phyloP scores from a whole-genome alignment of 305 asterid genomes.

The Fraxinus angustifolia region DNA sequence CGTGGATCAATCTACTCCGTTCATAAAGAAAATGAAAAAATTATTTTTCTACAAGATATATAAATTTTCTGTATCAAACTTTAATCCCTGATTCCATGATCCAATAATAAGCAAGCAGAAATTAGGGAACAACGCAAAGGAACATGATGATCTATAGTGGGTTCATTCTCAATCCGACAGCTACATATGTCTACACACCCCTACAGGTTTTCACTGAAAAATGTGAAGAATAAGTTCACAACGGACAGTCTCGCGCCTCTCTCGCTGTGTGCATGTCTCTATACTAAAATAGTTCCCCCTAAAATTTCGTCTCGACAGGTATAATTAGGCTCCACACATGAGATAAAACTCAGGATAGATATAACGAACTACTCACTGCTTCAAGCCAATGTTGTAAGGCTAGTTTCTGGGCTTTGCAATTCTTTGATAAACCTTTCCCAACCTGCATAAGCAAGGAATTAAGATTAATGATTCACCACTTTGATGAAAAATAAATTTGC shows the following conservation, averaged over 20 bases:
- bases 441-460: slow-evolving; percentile 41
- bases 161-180: not conserved
- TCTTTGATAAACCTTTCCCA: slow-evolving; percentile 90
- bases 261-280: not conserved
- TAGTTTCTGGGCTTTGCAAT: slow-evolving; percentile 83
- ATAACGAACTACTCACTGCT: slow-evolving; percentile 58
- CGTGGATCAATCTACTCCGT: slow-evolving; percentile 83
- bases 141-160: not conserved
- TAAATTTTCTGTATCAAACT: not conserved
- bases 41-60: not conserved
- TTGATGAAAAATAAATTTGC: not conserved
- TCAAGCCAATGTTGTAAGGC: slow-evolving; percentile 99
- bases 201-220: not conserved
- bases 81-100: not conserved
- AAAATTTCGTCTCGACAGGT: not conserved
- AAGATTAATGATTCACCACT: not conserved
- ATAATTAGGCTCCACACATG: not conserved
- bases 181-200: not conserved
- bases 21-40: not conserved
- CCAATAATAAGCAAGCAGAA: slow-evolving; percentile 3
- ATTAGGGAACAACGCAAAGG: not conserved
- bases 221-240: not conserved
- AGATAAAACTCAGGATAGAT: not conserved
- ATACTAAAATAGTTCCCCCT: not conserved
- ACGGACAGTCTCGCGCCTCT: not conserved